Base-by-base conservation (phyloP, 2,329 filamentous ascomycete species). In the Pestalotiopsis fici region DNA sequence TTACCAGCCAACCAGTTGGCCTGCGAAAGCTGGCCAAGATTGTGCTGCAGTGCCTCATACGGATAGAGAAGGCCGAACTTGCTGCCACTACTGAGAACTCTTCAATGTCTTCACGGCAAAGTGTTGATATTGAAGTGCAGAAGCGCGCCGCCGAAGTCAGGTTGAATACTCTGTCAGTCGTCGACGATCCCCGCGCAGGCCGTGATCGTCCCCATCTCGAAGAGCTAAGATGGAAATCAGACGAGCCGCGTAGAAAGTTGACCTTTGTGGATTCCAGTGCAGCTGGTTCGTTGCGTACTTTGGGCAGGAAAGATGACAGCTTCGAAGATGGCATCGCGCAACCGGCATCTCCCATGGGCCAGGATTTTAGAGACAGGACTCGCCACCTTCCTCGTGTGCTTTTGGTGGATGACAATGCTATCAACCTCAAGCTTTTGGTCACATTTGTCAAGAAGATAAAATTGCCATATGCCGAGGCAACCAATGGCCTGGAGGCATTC, bases 361-460 rank as follows among this genome's bases (percentile, higher is more conserved):
- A 60, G 9, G 12, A n/a, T 6, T 28, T 21, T 12, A 43, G 11
- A 0, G 23, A n/a, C 2, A 23, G 25, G 35, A 7, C 21, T 1
- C 31, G 15, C 5, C 21, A 18, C 9, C 4, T 37, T 4, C 37
- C 39, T 12, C 59, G 97, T 73, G 95, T 98, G 6, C 85, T 99
- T 55, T 97, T 99, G 68, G 96, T 99, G 15, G 96, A 99, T 82
- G 96, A 99, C 82, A 99, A 99, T 79, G 94, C 96, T 70, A 98
- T 99, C 86, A 99, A 98, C 76, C 84, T 98, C 72, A 93, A 94
- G 75, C 89, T 99, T 11, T 84, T 99, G 43, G 95, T 98, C 76
- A 94, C 94, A 1, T 97, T 99, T 76, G 95, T 98, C 85, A 97
- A 98, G 81, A 87, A 94, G 61, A 86, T 98, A 61, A 98, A 97